Evolutionary conservation across 2,329 filamentous ascomycete species (phyloP), one percentile per base, ranked within the genome.

Genomic region (Tolypocladium inflatum): DNA sequence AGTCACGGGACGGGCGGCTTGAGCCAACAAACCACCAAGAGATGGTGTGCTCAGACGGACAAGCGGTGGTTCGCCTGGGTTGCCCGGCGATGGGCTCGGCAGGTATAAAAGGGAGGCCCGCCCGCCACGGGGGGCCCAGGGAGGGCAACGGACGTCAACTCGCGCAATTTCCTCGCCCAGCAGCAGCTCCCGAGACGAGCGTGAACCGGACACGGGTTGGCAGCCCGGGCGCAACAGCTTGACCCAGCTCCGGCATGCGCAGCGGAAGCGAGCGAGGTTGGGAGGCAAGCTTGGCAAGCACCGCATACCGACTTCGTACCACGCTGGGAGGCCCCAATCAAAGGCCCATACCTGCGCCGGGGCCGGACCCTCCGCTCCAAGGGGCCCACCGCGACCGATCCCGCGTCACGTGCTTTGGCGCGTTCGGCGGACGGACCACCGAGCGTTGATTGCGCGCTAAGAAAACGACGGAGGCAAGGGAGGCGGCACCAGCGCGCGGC

Each of bases 41-140:
- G 15, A 55, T 21, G 53, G 38, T 30, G 37, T 33, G 38, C 30
- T 19, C 21, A n/a, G 9, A 37, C 30, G 37, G 52, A 37, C 30
- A 37, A 30, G 52, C 30, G 37, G 45, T 37, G 50, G 50, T 23
- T 39, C 35, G 51, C 51, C 51, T 39, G 35, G 51, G 35, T 4
- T 21, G 51, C 51, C 2, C 33, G 15, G 50, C 21, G 54, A 60
- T 50, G 43, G 56, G 50, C 55, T 61, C 60, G 48, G 52, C 26
- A 41, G 51, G 58, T 59, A 59, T 59, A 61, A 59, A 61, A 58
- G 54, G 55, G 35, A 51, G 33, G 33, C 42, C 21, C 41, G 35
- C 54, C 59, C 58, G 26, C n/a, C 42, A 35, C 26, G 23, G 13
- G 17, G 17, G 26, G 41, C 33, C 17, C 21, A 52, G 26, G 17